Evolutionary conservation across 176 grass and related monocot species (phyloP).

Genomic region (Dactylis glomerata): DNA sequence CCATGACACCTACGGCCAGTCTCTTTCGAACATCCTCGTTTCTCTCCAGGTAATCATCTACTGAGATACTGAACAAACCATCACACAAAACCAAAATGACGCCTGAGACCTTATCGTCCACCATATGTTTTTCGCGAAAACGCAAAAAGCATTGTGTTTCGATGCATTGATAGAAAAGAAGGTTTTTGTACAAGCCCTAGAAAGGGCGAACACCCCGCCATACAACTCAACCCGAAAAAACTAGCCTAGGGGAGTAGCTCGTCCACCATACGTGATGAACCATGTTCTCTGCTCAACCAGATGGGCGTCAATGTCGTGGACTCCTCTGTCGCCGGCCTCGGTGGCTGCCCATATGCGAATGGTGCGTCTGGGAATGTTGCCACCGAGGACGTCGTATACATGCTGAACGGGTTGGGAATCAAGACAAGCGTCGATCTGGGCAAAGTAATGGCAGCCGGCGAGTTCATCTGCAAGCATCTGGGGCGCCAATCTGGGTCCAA

Average conservation of each 20-base stretch:
- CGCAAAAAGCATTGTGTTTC: too few relatives aligned
- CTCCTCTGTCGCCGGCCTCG: slow-evolving; percentile 69
- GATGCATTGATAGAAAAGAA: too few relatives aligned
- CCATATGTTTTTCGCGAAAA: too few relatives aligned
- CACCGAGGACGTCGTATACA: slow-evolving; percentile 83
- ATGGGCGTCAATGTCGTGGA: slow-evolving; percentile 73
- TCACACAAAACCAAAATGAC: not conserved
- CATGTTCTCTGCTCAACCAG: slow-evolving; percentile 36
- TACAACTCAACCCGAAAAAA: too few relatives aligned
- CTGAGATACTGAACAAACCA: not conserved
- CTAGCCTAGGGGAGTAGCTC: too few relatives aligned
- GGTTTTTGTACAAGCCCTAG: too few relatives aligned
- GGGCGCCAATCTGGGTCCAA: slow-evolving; percentile 80
- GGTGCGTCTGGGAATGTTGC: slow-evolving; percentile 82
- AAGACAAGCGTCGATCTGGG: slow-evolving; percentile 55
- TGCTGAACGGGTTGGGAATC: slow-evolving; percentile 79
- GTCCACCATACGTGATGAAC: not conserved
- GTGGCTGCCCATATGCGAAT: slow-evolving; percentile 84
- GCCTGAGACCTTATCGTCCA: not conserved
- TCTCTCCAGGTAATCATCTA: slow-evolving; percentile 69
- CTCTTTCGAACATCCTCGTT: slow-evolving; percentile 83
- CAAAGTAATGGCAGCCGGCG: slow-evolving; percentile 73
- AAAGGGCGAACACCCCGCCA: too few relatives aligned
- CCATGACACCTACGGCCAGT: slow-evolving; percentile 91
- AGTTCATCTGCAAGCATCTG: slow-evolving; percentile 69